Base-by-base conservation (phyloP, 2,329 filamentous ascomycete genomes). In the Calonectria hawksworthii region DNA sequence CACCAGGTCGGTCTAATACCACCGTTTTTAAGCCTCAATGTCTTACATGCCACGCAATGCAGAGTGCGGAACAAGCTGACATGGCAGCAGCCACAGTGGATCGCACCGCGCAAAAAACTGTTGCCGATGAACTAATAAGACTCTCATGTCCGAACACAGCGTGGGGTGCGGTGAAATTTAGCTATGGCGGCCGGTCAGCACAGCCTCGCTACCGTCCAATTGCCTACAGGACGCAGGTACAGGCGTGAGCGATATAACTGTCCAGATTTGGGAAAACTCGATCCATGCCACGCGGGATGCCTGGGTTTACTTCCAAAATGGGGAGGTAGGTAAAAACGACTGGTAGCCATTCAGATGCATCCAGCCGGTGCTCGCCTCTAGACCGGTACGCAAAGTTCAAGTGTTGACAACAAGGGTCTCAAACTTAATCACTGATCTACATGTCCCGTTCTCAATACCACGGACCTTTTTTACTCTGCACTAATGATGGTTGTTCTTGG, bases 151-250 rank as follows among this genome's bases (percentile, higher is more conserved):
- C 18, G 28, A 26, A 41, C 26, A 18, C n/a, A 28, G 56, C 56
- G 56, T 63, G 56, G 56, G 56, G 56, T 63, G 56, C 32, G 32
- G 56, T 41, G 56, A n/a, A 63, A 41, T 41, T 63, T 63, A 63
- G 34, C 56, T 44, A 63, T 38, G 36, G 34, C 34, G 21, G n/a
- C 32, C 56, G n/a, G n/a, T n/a, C 34, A 63, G 34, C 56, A 63
- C 41, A 41, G 56, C 56, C 56, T 63, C 56, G 56, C 56, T 41
- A 18, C 56, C 56, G 34, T 16, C 56, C 56, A n/a, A n/a, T 8
- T 6, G 23, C 34, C 6, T 18, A 63, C 56, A 41, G 28, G 28
- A 28, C 56, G 34, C 56, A 63, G 56, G 56, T 63, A 63, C 56
- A 30, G 34, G 9, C 56, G 26, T 30, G 34, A 36, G 32, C 23